phyloP scores from a whole-genome alignment of 345 rosid genomes.

The Diplotaxis tenuifolia region DNA sequence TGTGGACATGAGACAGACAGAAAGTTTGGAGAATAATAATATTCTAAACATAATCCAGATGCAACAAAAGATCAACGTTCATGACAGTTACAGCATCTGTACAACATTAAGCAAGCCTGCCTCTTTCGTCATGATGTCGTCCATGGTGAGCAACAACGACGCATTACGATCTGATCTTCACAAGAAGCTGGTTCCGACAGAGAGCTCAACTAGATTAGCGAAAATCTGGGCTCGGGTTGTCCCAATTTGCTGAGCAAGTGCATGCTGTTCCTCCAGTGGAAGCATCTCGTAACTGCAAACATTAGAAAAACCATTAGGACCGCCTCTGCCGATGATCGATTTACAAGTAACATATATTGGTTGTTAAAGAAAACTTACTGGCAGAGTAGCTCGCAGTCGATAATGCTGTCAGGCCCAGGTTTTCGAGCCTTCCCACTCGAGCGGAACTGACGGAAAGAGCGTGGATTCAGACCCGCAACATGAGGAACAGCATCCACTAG shows the following conservation, averaged over 20 bases:
- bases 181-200: slow-evolving; percentile 85
- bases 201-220: slow-evolving; percentile 71
- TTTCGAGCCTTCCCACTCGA: slow-evolving; percentile 82
- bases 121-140: not conserved
- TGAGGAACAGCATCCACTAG: slow-evolving; percentile 91
- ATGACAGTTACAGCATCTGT: slow-evolving; percentile 20
- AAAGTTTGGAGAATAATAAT: slow-evolving; percentile 5
- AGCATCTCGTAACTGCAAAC: slow-evolving; percentile 87
- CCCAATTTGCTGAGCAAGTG: slow-evolving; percentile 80
- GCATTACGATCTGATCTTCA: slow-evolving; percentile 38
- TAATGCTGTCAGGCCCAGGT: slow-evolving; percentile 94
- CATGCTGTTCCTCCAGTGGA: slow-evolving; percentile 81
- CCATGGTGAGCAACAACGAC: slow-evolving; percentile 19
- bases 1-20: slow-evolving; percentile 5
- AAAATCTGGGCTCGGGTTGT: slow-evolving; percentile 83
- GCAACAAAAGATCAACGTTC: slow-evolving; percentile 1
- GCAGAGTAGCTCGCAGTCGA: slow-evolving; percentile 89
- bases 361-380: slow-evolving; percentile 58
- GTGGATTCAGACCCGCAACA: slow-evolving; percentile 90
- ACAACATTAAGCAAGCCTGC: slow-evolving; percentile 22
- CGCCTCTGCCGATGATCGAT: not conserved
- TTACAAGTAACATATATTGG: not conserved
- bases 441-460: slow-evolving; percentile 82
- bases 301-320: slow-evolving; percentile 8
- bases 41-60: slow-evolving; percentile 4